Conservation (phyloP, 192 early-diverging fungal genomes). For the Phlyctochytrium planicorne region DNA sequence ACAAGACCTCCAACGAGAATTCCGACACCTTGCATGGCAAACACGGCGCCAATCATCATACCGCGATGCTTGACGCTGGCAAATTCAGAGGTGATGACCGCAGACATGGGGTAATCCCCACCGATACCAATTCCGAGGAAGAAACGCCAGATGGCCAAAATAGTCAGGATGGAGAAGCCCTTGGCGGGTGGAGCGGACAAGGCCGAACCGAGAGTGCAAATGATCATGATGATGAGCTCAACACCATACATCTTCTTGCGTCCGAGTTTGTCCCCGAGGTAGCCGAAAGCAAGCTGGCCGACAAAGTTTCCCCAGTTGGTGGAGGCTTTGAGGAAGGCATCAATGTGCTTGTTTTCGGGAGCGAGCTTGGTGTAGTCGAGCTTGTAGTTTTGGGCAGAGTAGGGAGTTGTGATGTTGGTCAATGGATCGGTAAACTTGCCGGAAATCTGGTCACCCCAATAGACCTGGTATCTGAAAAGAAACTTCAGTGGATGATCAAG, state of each 20-base stretch:
- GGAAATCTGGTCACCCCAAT: constrained; percentile 23
- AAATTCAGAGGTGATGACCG: constrained; percentile 92
- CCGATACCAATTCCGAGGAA: constrained; percentile 92
- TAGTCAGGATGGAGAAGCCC: constrained; percentile 64
- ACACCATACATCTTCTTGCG: constrained; percentile 87
- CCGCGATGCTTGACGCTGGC: constrained; percentile 77
- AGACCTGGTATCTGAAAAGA: constrained; percentile 18
- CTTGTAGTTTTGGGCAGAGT: constrained; percentile 27
- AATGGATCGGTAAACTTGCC: constrained; percentile 7
- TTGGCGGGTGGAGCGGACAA: constrained; percentile 67
- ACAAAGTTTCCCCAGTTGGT: constrained; percentile 86
- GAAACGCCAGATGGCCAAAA: constrained; percentile 87
- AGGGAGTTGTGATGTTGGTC: constrained; percentile 11
- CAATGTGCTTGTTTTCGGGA: constrained; percentile 45
- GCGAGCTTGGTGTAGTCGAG: constrained; percentile 25
- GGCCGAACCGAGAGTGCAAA: constrained; percentile 77
- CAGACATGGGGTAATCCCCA: constrained; percentile 93
- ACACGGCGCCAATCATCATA: constrained; percentile 83
- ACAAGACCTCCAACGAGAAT: constrained; percentile 79
- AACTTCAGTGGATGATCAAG: background rate
- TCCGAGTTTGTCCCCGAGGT: constrained; percentile 83
- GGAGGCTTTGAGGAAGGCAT: constrained; percentile 84
- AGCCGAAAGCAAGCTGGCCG: constrained; percentile 89
- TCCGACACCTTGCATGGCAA: constrained; percentile 93
- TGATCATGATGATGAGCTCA: constrained; percentile 86